A percentile compares a stretch with the other conserved stretches of the same genome.
These are phyloP conservation scores for Letharia columbiana DNA, from an alignment of 495 filamentous ascomycete species.

Conservation along the genomic window DNA sequence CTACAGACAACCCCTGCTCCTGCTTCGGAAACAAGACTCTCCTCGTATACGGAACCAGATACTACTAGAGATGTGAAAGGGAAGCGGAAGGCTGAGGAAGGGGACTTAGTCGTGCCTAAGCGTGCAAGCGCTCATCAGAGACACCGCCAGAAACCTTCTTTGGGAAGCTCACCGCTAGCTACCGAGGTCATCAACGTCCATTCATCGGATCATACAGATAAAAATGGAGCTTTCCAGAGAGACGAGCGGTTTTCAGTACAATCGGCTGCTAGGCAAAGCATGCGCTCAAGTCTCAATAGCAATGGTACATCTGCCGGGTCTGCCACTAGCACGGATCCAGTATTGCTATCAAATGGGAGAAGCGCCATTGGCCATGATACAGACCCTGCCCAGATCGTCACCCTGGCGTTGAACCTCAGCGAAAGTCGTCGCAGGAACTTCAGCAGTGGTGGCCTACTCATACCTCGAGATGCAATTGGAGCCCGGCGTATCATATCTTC, in stretches of 20 bases:
- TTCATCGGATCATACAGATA: background rate
- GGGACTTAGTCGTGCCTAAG: constrained; percentile 18
- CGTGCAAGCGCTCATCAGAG: constrained; percentile 8
- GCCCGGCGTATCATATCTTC: constrained; percentile 28
- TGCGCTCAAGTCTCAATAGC: constrained; percentile 9
- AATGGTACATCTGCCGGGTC: constrained; percentile 10
- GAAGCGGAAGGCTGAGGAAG: constrained; percentile 21
- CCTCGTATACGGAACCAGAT: constrained; percentile 1
- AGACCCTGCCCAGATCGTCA: constrained; percentile 81
- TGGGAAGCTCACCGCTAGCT: constrained; percentile 27
- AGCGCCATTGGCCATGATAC: constrained; percentile 44
- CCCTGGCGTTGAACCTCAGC: constrained; percentile 79
- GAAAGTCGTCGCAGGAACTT: constrained; percentile 61
- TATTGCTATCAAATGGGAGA: background rate
- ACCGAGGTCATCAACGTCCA: constrained; percentile 22
- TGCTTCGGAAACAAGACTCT: constrained; percentile 32
- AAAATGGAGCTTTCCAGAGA: background rate
- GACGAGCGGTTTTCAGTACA: constrained; percentile 3
- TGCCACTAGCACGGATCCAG: background rate
- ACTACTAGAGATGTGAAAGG: constrained; percentile 18
- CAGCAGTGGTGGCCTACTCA: constrained; percentile 29
- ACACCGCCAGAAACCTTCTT: constrained; percentile 13
- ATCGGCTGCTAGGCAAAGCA: constrained; percentile 8
- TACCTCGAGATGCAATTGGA: constrained; percentile 32
- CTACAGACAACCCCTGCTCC: constrained; percentile 32